Evolutionary conservation across 345 rosid genomes (phyloP), one percentile per base, ranked within the genome.

Genomic region (Turritis glabra): DNA sequence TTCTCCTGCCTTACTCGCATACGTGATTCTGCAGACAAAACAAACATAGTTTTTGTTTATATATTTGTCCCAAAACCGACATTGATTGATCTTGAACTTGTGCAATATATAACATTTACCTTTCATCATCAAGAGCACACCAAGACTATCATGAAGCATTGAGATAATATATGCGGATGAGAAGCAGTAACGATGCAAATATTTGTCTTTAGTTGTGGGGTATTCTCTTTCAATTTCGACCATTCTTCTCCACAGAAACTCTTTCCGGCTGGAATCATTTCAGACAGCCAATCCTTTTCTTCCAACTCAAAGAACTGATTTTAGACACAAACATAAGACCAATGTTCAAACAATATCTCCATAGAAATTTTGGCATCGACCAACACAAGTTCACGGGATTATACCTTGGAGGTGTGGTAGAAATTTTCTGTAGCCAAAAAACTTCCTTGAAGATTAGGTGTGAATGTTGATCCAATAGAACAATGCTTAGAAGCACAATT

Each of bases 71-170:
- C 32, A 30, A 30, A 23, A 25, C 50, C 17, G 0, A 51, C 9
- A 47, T 32, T 32, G 13, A 23, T 17, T 22, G 12, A 32, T 35
- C 46, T 23, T 35, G 6, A 22, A 32, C 43, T 25, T 59, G 33
- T 27, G 9, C 8, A 53, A 44, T 7, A 50, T n/a, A 47, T 0
- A 8, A 32, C 14, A 57, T 29, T 5, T 85, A 85, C 94, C 92
- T 85, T 29, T 79, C 65, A 76, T 88, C 88, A 63, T 88, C 85
- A 77, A 88, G 67, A 51, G 89, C 71, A 77, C 72, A 64, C 89
- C 98, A 66, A 90, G 89, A 74, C 91, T 88, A 78, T 93, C 97
- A 60, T 91, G 96, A 77, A 93, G 97, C 67, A 93, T 80, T 35
- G 96, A 92, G 58, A 87, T 37, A 17, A 85, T 91, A 76, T 91